These are phyloP conservation scores for Cynanchum wilfordii DNA, from an alignment of 257 asterid species.

Conservation along the genomic window DNA sequence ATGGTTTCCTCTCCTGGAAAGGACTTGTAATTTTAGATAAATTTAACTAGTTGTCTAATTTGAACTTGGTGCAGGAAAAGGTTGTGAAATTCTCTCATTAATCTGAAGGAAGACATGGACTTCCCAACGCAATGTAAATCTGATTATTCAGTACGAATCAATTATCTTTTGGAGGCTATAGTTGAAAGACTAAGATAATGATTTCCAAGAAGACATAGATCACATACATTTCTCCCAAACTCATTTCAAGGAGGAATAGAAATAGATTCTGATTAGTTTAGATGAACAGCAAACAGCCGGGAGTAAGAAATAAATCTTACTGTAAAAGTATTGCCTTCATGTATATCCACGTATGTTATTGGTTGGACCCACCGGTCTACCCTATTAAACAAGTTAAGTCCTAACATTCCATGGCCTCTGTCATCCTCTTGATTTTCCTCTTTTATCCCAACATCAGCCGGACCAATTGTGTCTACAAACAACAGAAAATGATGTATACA, in stretches of 20 bases:
- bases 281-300: neutral
- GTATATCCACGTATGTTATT: constrained; percentile 72
- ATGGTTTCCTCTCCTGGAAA: neutral
- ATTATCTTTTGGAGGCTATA: neutral
- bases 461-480: constrained; percentile 57
- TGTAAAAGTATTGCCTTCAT: constrained; percentile 67
- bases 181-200: neutral
- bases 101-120: neutral
- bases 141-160: neutral
- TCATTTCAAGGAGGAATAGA: neutral
- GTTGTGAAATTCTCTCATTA: neutral
- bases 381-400: constrained; percentile 58
- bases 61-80: neutral
- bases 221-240: neutral
- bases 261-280: neutral
- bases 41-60: neutral
- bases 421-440: constrained; percentile 64
- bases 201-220: neutral
- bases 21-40: neutral
- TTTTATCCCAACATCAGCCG: constrained; percentile 79
- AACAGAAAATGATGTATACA: constrained; percentile 1
- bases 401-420: constrained; percentile 86
- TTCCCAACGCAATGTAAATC: neutral
- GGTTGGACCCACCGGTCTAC: constrained; percentile 90
- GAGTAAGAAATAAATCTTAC: constrained; percentile 33